Conservation (phyloP, 305 asterid species). For the Withania somnifera region DNA sequence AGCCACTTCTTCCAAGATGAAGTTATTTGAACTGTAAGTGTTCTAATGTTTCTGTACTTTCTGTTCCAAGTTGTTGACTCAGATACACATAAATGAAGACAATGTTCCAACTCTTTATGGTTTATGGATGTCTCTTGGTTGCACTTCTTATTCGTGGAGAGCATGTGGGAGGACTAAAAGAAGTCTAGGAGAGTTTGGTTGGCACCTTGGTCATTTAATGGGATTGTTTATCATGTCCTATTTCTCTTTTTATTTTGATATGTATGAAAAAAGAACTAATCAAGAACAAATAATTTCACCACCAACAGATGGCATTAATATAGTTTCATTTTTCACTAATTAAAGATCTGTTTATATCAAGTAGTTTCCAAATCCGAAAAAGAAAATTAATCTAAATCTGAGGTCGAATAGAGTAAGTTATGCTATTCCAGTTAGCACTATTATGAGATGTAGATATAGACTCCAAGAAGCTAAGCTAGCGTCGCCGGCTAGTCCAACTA, state of each 20-base stretch:
- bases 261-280: neutral
- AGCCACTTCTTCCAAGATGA: slow-evolving; percentile 71
- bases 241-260: neutral
- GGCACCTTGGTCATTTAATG: neutral
- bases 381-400: too few relatives aligned
- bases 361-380: neutral
- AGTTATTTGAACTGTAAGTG: neutral
- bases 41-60: slow-evolving; percentile 1
- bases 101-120: neutral
- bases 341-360: neutral
- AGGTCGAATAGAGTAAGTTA: neutral
- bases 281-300: neutral
- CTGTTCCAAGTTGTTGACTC: neutral
- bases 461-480: neutral
- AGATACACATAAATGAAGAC: neutral
- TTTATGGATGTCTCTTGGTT: neutral
- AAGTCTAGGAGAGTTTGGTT: neutral
- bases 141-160: neutral
- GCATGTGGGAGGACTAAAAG: neutral
- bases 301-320: neutral
- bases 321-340: neutral
- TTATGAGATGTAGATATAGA: neutral
- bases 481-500: neutral
- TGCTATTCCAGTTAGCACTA: neutral
- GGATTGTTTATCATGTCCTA: neutral